Base-by-base conservation (phyloP, 306 rosid genomes). In the Rosa rugosa region DNA sequence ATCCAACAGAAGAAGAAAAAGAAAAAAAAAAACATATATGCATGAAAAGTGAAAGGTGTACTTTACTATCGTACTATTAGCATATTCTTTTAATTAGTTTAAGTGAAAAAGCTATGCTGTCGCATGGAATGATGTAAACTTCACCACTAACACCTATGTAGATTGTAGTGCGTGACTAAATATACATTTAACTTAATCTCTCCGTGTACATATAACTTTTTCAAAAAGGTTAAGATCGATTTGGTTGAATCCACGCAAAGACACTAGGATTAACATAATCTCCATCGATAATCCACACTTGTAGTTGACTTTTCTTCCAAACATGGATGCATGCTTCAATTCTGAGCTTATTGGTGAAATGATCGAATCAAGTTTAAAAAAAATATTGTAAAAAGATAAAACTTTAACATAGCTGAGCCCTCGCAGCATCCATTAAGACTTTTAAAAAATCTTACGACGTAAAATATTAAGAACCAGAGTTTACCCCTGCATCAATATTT, bases 61-160 rank as follows among this genome's bases (percentile, higher is more conserved):
- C 36, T 31, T 2, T 31, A 31, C 36, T 31, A 31, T 31, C 3
- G 36, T 31, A 31, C 36, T 31, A 31, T 31, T 31, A 31, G 3
- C 36, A 31, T 0, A 31, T 31, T 31, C 36, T 31, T 31, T 31
- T 31, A 31, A 9, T 44, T 7, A 44, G 47, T 44, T 44, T 44
- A 57, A 59, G n/a, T 4, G 40, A 27, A 49, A 46, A 47, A 13
- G 40, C 16, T 23, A 46, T 11, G 88, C 67, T 85, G 75, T 74
- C 85, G 80, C 49, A 81, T 77, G 1, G 68, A 78, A 75, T 82
- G 89, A 82, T 79, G 86, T 42, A 71, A 80, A 73, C 83, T 71
- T 47, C 47, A 80, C 47, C 11, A 47, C 51, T 63, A 41, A 50
- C 53, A 14, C n/a, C 34, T 27, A 68, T 53, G 27, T 57, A 47